These are phyloP conservation scores for Ustilago bromivora DNA, from an alignment of 1,284 basidiomycete species.

Conservation along the genomic window DNA sequence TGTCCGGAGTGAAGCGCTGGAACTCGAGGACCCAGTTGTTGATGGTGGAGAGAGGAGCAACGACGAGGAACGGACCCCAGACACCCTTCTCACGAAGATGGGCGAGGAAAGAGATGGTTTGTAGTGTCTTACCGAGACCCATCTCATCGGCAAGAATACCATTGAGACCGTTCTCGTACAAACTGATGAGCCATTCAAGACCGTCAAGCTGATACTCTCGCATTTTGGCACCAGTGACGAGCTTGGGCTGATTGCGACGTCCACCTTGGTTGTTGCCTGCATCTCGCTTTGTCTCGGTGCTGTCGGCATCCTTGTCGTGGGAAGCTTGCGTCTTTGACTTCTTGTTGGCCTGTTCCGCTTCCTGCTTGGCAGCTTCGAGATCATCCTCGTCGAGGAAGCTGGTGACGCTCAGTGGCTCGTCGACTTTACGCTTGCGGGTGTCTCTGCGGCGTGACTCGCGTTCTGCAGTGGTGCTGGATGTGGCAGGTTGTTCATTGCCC, in stretches of 20 bases:
- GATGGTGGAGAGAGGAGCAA: conserved; percentile 90
- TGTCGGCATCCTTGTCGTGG: conserved; percentile 72
- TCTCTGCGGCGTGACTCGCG: conserved; percentile 25
- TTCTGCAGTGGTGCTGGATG: conserved; percentile 15
- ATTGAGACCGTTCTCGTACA: conserved; percentile 93
- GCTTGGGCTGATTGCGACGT: conserved; percentile 75
- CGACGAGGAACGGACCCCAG: conserved; percentile 85
- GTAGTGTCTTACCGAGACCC: conserved; percentile 89
- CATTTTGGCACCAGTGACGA: conserved; percentile 85
- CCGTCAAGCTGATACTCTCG: conserved; percentile 94
- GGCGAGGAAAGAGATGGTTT: conserved; percentile 91
- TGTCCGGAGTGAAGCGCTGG: conserved; percentile 76
- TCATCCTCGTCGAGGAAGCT: conserved; percentile 55
- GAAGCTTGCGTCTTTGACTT: conserved; percentile 71
- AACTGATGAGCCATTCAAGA: conserved; percentile 92
- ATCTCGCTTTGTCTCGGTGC: conserved; percentile 71
- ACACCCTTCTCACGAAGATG: conserved; percentile 83
- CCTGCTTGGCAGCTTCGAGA: conserved; percentile 46
- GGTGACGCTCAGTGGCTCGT: conserved; percentile 47
- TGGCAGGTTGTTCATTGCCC: conserved; percentile 23
- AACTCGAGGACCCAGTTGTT: conserved; percentile 94
- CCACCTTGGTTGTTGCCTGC: conserved; percentile 32
- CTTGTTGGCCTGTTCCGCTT: conserved; percentile 44
- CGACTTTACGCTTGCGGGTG: conserved; percentile 44
- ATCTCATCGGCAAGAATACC: conserved; percentile 93